These are phyloP conservation scores for Niebla homalea DNA, from an alignment of 495 filamentous ascomycete genomes.

Conservation along the genomic window DNA sequence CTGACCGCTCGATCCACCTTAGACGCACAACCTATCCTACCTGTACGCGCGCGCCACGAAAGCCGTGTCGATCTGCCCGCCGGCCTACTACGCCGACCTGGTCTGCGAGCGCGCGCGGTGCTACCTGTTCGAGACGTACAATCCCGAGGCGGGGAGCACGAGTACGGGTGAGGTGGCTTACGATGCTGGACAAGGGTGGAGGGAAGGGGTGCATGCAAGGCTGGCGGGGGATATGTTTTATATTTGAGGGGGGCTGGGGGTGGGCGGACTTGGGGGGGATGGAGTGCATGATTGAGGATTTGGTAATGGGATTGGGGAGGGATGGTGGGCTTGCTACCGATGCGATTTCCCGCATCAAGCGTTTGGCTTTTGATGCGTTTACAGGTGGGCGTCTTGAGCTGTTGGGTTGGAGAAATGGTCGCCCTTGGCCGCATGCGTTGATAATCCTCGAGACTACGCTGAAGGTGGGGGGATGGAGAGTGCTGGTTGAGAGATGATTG, in stretches of 20 bases:
- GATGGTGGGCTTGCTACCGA: not conserved
- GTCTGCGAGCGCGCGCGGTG: constrained; percentile 54
- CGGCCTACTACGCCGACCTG: constrained; percentile 66
- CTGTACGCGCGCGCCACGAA: constrained; percentile 64
- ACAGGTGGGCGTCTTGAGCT: too few relatives aligned
- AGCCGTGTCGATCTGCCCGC: constrained; percentile 59
- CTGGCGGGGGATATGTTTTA: not conserved
- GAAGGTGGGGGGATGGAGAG: too few relatives aligned
- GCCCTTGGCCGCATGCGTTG: not conserved
- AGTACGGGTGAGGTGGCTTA: not conserved
- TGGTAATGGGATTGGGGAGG: not conserved
- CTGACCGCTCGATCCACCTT: too few relatives aligned
- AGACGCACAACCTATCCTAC: constrained; percentile 60
- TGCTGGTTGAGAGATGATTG: too few relatives aligned
- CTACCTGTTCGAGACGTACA: constrained; percentile 36
- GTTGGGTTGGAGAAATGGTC: not conserved
- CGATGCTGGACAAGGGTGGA: not conserved
- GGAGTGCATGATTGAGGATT: not conserved
- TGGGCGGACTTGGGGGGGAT: not conserved
- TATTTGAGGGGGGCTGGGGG: not conserved
- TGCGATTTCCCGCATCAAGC: not conserved
- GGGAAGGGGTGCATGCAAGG: not conserved
- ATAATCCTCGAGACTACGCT: too few relatives aligned
- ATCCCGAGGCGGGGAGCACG: not conserved
- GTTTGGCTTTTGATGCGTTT: not conserved